Base-by-base conservation (phyloP, 164 flowering plant genomes). In the Vitis cinerea region DNA sequence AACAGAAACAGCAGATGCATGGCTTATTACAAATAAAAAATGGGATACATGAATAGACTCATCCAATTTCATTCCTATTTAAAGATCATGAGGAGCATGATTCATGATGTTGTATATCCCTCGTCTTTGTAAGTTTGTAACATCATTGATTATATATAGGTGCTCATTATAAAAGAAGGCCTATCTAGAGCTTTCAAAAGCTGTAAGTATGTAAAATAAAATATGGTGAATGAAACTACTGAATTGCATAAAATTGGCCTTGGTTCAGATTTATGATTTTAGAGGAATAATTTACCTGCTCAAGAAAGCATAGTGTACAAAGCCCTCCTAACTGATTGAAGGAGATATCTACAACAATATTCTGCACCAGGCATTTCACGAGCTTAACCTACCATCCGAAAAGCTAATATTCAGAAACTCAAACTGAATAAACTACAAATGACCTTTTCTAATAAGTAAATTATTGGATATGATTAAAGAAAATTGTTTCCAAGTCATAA, bases 321-420 rank as follows among this genome's bases (percentile, higher is more conserved):
- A 89, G 84, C n/a, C 93, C 93, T 51, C 93, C 93, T 54, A 89
- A 53, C 73, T 89, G 93, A 69, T 85, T 89, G 67, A 89, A 83
- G 50, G 93, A 85, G 19, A 89, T 82, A 76, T 89, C 93, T n/a
- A 89, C 89, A 14, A 87, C 86, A 59, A 87, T 83, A 71, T 87
- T 82, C 71, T 87, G 85, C 4, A 89, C 86, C 58, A 87, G 73
- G 76, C 90, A 87, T 69, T 89, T 89, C 64, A 89, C 87, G 56
- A 89, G 80, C 74, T 89, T 89, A 55, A 89, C 93, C 93, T 89
- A 90, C 78, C 50, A 75, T 11, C 27, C 66, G 30, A 72, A 59
- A 69, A 17, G 3, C 54, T 50, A 52, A 58, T 52, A n/a, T 15
- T 1, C 37, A 65, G 10, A 60, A 73, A 55, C 52, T 17, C 65